Evolutionary conservation across 75 land plant genomes (phyloP).

Genomic region (Picea sitchensis): DNA sequence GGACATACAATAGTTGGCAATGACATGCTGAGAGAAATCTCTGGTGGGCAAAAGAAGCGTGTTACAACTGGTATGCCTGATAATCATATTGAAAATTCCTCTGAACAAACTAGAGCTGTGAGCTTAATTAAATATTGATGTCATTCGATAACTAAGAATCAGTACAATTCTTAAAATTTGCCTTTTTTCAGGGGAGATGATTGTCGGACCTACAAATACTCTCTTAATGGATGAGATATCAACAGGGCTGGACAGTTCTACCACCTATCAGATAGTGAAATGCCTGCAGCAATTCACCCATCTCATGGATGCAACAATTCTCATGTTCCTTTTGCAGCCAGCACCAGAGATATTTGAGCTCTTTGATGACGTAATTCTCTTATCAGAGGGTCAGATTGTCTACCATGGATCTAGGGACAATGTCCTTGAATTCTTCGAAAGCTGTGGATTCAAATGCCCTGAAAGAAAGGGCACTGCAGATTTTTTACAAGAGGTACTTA

Average conservation of each 20-base stretch:
- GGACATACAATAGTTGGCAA: constrained; percentile 64
- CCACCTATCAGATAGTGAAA: constrained; percentile 83
- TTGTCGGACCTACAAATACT: constrained; percentile 80
- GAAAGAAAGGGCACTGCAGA: constrained; percentile 19
- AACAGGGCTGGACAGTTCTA: constrained; percentile 84
- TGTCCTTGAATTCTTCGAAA: constrained; percentile 70
- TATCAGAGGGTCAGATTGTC: constrained; percentile 78
- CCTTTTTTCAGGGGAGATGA: constrained; percentile 64
- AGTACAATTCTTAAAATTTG: neutral
- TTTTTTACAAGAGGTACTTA: constrained; percentile 42
- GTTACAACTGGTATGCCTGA: constrained; percentile 76
- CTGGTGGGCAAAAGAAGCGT: constrained; percentile 73
- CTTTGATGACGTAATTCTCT: constrained; percentile 71
- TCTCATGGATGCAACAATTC: constrained; percentile 60
- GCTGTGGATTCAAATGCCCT: constrained; percentile 71
- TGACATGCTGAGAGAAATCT: constrained; percentile 63
- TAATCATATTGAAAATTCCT: constrained; percentile 37
- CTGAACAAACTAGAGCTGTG: constrained; percentile 81
- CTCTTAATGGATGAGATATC: constrained; percentile 91
- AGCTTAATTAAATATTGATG: constrained; percentile 28
- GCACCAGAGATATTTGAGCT: constrained; percentile 94
- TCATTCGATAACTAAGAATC: constrained; percentile 40
- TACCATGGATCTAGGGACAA: constrained; percentile 79
- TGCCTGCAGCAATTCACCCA: constrained; percentile 80
- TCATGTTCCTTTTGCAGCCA: constrained; percentile 87